phyloP scores from a whole-genome alignment of 805 yeast species.

The Wickerhamiella kurtzmanii region DNA sequence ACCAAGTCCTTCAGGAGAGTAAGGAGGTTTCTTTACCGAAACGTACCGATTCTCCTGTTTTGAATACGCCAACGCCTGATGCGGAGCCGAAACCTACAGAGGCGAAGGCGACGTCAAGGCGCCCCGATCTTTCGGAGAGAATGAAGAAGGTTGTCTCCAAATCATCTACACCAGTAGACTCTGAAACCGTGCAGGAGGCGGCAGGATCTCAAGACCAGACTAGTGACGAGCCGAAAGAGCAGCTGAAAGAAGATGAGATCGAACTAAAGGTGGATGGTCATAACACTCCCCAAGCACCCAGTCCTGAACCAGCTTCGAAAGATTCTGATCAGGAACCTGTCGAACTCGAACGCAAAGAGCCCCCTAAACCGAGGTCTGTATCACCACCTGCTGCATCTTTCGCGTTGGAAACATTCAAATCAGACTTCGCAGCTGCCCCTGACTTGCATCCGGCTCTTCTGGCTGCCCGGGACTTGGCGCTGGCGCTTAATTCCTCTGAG shows the following conservation, averaged over 20 bases:
- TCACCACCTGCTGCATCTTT: not conserved
- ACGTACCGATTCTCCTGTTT: not conserved
- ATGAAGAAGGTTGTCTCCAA: conserved; percentile 44
- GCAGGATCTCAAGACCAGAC: no score
- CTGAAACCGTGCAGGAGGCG: no score
- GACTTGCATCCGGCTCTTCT: conserved; percentile 17
- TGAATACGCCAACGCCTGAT: not conserved
- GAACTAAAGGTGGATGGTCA: no score
- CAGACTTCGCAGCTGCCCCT: conserved; percentile 47
- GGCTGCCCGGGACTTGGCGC: conserved; percentile 10
- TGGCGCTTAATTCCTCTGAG: conserved; percentile 5
- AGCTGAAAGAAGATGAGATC: no score
- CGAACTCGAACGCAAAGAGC: no score
- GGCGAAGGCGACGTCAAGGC: conserved; percentile 10
- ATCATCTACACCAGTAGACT: no score
- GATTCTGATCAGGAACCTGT: no score
- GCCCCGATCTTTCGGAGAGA: conserved; percentile 72
- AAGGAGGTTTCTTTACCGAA: conserved; percentile 1
- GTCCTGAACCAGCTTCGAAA: no score
- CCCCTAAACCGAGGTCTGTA: no score
- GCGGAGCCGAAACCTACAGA: not conserved
- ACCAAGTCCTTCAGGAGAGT: conserved; percentile 26
- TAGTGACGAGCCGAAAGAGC: no score
- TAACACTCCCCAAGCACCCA: no score
- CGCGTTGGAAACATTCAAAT: conserved; percentile 22